phyloP scores from a whole-genome alignment of 208 protist genomes.

The Hexamita inflata region DNA sequence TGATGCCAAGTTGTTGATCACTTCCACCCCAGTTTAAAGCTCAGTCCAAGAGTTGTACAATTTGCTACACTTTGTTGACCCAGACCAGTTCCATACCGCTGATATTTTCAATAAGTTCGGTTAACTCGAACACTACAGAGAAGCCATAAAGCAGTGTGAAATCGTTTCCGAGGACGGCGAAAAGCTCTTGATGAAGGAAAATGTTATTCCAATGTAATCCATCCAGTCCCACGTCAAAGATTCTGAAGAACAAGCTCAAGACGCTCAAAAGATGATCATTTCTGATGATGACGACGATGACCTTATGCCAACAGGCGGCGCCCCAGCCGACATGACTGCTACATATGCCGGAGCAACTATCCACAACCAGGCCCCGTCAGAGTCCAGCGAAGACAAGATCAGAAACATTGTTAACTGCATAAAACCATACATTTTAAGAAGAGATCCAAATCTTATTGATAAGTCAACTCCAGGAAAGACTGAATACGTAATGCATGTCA shows the following conservation, averaged over 20 bases:
- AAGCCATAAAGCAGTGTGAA: too few relatives aligned
- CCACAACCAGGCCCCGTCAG: background rate
- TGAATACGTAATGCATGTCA: slow-evolving; percentile 58
- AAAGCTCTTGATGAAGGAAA: too few relatives aligned
- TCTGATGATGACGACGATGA: too few relatives aligned
- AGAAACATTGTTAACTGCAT: slow-evolving; percentile 42
- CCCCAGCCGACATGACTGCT: background rate
- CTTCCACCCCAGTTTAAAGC: slow-evolving; percentile 49
- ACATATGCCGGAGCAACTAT: background rate
- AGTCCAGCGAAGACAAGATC: too few relatives aligned
- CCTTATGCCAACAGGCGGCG: too few relatives aligned
- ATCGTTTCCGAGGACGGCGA: too few relatives aligned
- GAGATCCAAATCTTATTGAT: slow-evolving; percentile 82
- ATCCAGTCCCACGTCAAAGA: too few relatives aligned
- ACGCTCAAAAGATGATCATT: too few relatives aligned
- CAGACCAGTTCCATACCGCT: background rate
- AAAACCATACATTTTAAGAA: slow-evolving; percentile 58
- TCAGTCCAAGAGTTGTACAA: slow-evolving; percentile 41
- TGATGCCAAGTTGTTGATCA: slow-evolving; percentile 34
- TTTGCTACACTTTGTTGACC: slow-evolving; percentile 44
- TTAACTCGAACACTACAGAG: too few relatives aligned
- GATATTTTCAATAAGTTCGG: too few relatives aligned
- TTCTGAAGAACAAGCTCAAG: too few relatives aligned
- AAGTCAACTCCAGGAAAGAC: slow-evolving; percentile 67
- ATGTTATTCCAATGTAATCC: too few relatives aligned